These are phyloP conservation scores for Panellus pusillus DNA, from an alignment of 768 basidiomycete genomes.

Conservation along the genomic window DNA sequence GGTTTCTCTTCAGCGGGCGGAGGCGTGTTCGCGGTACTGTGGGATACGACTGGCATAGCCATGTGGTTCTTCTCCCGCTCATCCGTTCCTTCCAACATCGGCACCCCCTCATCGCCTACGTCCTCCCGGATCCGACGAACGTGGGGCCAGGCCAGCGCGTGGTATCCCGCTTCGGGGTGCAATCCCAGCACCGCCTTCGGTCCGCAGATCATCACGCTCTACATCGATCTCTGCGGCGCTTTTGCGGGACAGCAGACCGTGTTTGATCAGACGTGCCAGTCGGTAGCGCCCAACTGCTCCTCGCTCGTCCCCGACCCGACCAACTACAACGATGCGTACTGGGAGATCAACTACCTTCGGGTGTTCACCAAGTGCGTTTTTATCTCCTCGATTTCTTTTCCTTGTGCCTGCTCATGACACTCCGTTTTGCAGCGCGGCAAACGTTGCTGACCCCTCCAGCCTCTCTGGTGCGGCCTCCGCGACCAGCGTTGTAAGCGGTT, in stretches of 20 bases:
- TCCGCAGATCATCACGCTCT: conserved; percentile 54
- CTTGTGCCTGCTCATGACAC: too few relatives aligned
- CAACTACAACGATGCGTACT: conserved; percentile 38
- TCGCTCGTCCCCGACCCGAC: conserved; percentile 24
- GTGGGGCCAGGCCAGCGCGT: conserved; percentile 62
- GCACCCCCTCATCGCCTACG: too few relatives aligned
- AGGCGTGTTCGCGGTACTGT: conserved; percentile 60
- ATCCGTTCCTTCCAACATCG: conserved; percentile 60
- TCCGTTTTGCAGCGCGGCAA: too few relatives aligned
- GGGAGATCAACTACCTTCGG: conserved; percentile 42
- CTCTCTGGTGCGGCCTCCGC: too few relatives aligned
- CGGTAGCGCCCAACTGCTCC: conserved; percentile 13
- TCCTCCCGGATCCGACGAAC: conserved; percentile 50
- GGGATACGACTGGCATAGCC: conserved; percentile 49
- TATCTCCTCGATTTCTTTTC: too few relatives aligned
- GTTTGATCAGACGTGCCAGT: background rate
- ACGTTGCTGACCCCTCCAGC: too few relatives aligned
- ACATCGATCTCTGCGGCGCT: conserved; percentile 24
- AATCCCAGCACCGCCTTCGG: conserved; percentile 58
- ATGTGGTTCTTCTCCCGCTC: conserved; percentile 44
- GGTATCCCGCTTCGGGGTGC: conserved; percentile 59
- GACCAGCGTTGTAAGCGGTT: too few relatives aligned
- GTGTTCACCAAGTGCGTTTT: conserved; percentile 24
- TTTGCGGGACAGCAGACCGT: conserved; percentile 6
- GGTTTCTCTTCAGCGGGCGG: conserved; percentile 41